phyloP scores from a whole-genome alignment of 352 stramenopile genomes.

The Globisporangium mamillatum region DNA sequence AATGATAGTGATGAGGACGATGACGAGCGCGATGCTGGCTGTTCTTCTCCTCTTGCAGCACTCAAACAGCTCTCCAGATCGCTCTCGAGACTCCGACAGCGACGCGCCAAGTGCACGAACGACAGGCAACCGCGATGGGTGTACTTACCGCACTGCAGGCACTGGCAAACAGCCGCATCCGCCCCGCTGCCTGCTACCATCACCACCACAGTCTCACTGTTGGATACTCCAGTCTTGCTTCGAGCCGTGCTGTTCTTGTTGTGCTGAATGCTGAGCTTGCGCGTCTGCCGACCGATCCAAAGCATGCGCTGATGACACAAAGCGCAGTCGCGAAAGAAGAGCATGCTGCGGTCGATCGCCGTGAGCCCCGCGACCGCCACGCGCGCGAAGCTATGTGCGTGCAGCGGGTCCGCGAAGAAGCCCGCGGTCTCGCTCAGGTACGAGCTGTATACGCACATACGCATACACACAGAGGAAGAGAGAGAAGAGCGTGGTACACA shows the following conservation, averaged over 20 bases:
- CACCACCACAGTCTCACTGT: background rate
- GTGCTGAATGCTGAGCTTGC: background rate
- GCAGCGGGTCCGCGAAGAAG: conserved; percentile 41
- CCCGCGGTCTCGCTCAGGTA: conserved; percentile 40
- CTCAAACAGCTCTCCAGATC: background rate
- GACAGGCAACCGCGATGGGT: conserved; percentile 56
- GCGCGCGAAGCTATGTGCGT: conserved; percentile 58
- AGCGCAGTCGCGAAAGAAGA: conserved; percentile 64
- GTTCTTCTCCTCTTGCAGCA: background rate
- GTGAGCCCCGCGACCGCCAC: conserved; percentile 29
- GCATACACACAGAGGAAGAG: background rate
- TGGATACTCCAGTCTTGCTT: background rate
- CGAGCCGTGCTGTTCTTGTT: background rate
- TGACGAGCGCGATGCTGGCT: background rate
- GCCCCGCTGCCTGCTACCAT: background rate
- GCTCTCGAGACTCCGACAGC: conserved; percentile 35
- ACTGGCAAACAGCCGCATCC: conserved; percentile 42
- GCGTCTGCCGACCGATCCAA: conserved; percentile 22
- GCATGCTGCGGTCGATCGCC: conserved; percentile 48
- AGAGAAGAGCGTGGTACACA: background rate
- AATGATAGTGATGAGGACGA: background rate
- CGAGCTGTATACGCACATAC: conserved; percentile 21
- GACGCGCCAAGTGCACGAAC: conserved; percentile 41
- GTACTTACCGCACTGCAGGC: conserved; percentile 48
- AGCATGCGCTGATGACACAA: conserved; percentile 51